Evolutionary conservation across 805 yeast species (phyloP).

Genomic region (Wickerhamiella azymoides): DNA sequence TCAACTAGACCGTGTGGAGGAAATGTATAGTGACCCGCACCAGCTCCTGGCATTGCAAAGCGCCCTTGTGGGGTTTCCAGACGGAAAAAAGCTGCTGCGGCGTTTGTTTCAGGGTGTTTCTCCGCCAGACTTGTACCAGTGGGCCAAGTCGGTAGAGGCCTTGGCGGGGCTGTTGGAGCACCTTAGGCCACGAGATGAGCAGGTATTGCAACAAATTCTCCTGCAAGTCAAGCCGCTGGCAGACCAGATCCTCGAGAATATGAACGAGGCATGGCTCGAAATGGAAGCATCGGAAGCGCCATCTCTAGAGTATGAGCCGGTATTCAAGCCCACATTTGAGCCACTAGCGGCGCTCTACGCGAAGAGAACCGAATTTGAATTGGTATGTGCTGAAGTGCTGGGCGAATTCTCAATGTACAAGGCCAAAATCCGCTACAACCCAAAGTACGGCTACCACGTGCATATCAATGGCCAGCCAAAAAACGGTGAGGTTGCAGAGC

Average conservation of each 20-base stretch:
- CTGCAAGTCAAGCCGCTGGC: neutral
- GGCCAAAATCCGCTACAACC: neutral
- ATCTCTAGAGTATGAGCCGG: neutral
- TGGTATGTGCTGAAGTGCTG: neutral
- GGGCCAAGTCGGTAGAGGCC: constrained; percentile 30
- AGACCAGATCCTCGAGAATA: neutral
- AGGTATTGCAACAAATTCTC: neutral
- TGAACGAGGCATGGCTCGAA: neutral
- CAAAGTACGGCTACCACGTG: neutral
- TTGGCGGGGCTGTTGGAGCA: constrained; percentile 23
- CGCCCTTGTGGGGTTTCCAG: constrained; percentile 44
- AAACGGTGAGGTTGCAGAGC: neutral
- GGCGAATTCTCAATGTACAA: neutral
- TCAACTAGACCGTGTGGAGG: constrained; percentile 40
- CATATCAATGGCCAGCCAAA: neutral
- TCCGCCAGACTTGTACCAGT: constrained; percentile 29
- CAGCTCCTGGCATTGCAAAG: constrained; percentile 33
- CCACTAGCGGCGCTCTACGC: neutral
- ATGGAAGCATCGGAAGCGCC: neutral
- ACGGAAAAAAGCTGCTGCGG: constrained; percentile 26
- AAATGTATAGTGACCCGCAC: constrained; percentile 1
- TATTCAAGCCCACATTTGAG: neutral
- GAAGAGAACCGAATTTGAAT: neutral
- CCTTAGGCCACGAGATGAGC: neutral
- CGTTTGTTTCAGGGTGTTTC: constrained; percentile 31